Percentiles rank a stretch among this genome's conserved stretches.
These are phyloP conservation scores for Kwoniella pini DNA, from an alignment of 768 basidiomycete species.

Conservation along the genomic window DNA sequence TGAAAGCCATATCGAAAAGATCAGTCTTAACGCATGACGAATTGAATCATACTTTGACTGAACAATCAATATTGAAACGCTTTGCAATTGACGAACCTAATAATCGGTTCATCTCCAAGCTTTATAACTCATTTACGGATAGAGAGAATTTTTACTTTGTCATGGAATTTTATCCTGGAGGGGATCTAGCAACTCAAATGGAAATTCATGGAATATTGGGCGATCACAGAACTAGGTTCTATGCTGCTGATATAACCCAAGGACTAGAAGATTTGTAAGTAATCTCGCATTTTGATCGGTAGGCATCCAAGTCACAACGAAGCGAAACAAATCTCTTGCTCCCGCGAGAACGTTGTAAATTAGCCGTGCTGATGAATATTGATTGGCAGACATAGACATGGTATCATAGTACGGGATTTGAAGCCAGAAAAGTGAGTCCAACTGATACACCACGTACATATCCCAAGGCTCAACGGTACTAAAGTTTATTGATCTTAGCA, in stretches of 20 bases:
- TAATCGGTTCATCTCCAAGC: slow-evolving; percentile 92
- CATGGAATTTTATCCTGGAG: slow-evolving; percentile 62
- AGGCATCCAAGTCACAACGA: no score
- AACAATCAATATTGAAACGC: slow-evolving; percentile 89
- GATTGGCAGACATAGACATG: slow-evolving; percentile 66
- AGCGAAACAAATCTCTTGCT: no score
- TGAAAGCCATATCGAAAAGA: slow-evolving; percentile 97
- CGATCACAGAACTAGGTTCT: slow-evolving; percentile 90
- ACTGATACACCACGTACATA: no score
- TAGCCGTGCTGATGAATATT: no score
- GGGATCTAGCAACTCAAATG: slow-evolving; percentile 95
- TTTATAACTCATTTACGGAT: slow-evolving; percentile 98
- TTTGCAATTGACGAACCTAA: slow-evolving; percentile 72
- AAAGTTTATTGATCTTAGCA: slow-evolving; percentile 54
- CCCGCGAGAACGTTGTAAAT: no score
- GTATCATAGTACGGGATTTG: slow-evolving; percentile 95
- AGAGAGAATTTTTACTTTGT: slow-evolving; percentile 95
- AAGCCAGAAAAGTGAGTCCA: slow-evolving; percentile 72
- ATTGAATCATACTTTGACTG: slow-evolving; percentile 91
- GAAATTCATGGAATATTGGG: slow-evolving; percentile 93
- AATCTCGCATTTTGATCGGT: background rate
- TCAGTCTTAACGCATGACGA: slow-evolving; percentile 97
- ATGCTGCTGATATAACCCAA: slow-evolving; percentile 92
- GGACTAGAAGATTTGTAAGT: slow-evolving; percentile 79
- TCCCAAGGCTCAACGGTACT: no score